A percentile compares a stretch with the other conserved stretches of the same genome.
phyloP scores from a whole-genome alignment of 192 early-diverging fungal genomes.

The Podila clonocystis region DNA sequence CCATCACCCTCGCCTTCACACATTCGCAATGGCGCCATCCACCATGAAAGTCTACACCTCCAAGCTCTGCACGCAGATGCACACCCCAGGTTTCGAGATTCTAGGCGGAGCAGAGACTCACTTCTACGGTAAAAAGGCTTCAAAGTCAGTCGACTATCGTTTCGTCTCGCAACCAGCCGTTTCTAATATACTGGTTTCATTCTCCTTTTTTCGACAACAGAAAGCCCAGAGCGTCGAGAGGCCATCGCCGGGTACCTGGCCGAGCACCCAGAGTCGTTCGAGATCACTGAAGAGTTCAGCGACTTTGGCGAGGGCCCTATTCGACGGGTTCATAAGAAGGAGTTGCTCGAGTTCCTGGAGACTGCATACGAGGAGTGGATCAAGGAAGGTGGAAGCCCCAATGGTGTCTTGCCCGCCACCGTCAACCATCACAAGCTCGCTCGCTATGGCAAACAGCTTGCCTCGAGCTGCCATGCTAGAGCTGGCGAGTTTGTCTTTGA shows the following conservation, averaged over 20 bases:
- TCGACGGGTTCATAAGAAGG: conserved; percentile 61
- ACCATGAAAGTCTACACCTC: conserved; percentile 49
- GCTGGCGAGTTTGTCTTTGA: conserved; percentile 65
- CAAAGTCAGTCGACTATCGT: neutral
- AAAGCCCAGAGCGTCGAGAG: conserved; percentile 42
- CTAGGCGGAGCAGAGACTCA: conserved; percentile 33
- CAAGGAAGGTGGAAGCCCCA: conserved; percentile 59
- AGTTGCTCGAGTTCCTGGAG: conserved; percentile 68
- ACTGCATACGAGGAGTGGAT: conserved; percentile 68
- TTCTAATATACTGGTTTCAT: neutral
- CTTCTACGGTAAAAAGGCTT: conserved; percentile 25
- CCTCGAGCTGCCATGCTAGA: conserved; percentile 34
- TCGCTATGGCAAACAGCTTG: conserved; percentile 8
- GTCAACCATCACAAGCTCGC: conserved; percentile 54
- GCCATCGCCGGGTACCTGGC: conserved; percentile 25
- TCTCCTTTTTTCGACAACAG: conserved; percentile 6
- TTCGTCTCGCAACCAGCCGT: neutral
- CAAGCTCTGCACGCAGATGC: conserved; percentile 43
- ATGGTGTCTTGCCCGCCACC: conserved; percentile 63
- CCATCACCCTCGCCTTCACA: neutral
- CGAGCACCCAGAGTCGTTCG: conserved; percentile 19
- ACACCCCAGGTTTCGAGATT: conserved; percentile 36
- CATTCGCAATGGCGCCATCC: conserved; percentile 8
- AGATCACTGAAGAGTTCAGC: conserved; percentile 29
- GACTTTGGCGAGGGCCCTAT: conserved; percentile 70